Conservation (phyloP, 2,329 filamentous ascomycete species). For the Pestalotiopsis sp. region DNA sequence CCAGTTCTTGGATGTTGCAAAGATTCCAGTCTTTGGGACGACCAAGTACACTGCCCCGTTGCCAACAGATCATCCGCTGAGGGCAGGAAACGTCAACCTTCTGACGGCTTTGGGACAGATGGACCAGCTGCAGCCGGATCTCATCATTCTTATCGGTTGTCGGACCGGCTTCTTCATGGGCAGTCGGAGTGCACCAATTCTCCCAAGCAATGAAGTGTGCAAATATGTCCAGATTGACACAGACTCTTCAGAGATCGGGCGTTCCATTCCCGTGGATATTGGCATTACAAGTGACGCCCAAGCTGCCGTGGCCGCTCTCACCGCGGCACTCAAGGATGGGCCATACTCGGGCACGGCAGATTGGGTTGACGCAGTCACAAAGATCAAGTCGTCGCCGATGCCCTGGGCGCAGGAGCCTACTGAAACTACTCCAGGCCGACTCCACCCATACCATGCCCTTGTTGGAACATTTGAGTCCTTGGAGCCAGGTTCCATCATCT, state of each 20-base stretch:
- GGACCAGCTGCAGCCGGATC: constrained; percentile 29
- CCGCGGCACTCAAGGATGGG: constrained; percentile 13
- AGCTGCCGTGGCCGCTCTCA: constrained; percentile 34
- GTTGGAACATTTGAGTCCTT: constrained; percentile 38
- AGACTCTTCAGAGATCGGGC: constrained; percentile 44
- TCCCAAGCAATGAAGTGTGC: constrained; percentile 37
- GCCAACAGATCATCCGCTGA: constrained; percentile 32
- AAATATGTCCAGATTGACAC: constrained; percentile 43
- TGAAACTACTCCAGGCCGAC: not conserved
- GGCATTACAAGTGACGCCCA: constrained; percentile 43
- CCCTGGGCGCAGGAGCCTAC: not conserved
- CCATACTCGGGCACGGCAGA: not conserved
- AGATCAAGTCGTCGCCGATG: not conserved
- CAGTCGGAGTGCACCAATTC: constrained; percentile 36
- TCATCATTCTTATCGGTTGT: constrained; percentile 41
- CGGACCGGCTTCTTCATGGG: constrained; percentile 44
- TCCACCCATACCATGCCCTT: constrained; percentile 47
- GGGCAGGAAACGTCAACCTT: constrained; percentile 35
- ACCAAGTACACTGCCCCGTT: constrained; percentile 36
- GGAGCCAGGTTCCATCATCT: constrained; percentile 37
- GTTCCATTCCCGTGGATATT: constrained; percentile 36
- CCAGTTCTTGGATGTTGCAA: constrained; percentile 33
- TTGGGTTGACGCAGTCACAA: not conserved
- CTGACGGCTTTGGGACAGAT: constrained; percentile 33
- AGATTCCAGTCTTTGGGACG: constrained; percentile 43